A percentile compares a stretch with the other conserved stretches of the same genome.
phyloP scores from a whole-genome alignment of 148 eudicot species.

The Camellia lanceoleosa region DNA sequence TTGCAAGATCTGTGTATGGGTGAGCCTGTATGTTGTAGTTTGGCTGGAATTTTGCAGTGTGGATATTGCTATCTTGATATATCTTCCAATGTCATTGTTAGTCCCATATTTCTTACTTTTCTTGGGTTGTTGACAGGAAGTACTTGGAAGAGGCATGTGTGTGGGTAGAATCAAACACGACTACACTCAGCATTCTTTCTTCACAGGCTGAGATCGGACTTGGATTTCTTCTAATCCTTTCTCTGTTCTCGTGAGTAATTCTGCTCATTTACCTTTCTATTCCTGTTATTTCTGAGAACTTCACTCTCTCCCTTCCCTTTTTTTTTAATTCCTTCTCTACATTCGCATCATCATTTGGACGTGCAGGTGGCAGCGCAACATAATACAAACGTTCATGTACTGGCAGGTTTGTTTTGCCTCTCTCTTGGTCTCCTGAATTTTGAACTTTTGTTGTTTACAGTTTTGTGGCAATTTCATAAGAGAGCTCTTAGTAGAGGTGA shows the following conservation, averaged over 20 bases:
- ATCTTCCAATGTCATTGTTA: background rate
- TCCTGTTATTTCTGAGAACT: background rate
- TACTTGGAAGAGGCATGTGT: conserved; percentile 91
- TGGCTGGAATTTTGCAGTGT: background rate
- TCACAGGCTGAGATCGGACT: conserved; percentile 93
- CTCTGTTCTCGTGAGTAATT: conserved; percentile 79
- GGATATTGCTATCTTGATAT: background rate
- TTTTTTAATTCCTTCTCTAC: background rate
- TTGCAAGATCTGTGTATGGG: background rate
- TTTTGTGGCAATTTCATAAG: background rate
- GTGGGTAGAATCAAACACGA: conserved; percentile 91
- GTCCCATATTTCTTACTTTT: background rate
- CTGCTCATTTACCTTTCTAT: background rate
- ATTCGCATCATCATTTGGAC: conserved; percentile 5
- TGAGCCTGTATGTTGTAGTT: background rate
- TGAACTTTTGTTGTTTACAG: background rate
- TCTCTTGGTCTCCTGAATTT: background rate
- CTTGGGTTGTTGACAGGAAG: conserved; percentile 50
- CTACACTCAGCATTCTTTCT: conserved; percentile 88
- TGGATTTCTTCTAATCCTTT: conserved; percentile 78
- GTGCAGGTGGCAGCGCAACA: conserved; percentile 96
- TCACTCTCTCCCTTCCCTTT: too few species aligned
- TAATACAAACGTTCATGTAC: conserved; percentile 86
- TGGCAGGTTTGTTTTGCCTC: conserved; percentile 70
- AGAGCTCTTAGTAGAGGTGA: background rate